Conservation (phyloP, 169 alveolate genomes). For the Eimeria nieschulzi region DNA sequence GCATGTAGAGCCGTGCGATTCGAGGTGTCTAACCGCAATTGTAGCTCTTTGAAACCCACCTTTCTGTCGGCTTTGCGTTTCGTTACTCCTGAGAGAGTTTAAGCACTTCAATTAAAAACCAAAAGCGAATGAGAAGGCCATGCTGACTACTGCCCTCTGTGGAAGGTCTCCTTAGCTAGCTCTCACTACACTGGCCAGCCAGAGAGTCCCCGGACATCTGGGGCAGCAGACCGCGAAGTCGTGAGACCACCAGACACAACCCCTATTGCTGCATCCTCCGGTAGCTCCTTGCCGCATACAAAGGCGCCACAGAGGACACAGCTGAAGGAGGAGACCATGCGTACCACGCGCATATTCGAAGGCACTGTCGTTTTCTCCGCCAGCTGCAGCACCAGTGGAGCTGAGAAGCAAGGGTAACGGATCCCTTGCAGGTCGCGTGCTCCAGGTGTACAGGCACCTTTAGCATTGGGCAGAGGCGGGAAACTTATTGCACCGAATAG, state of each 20-base stretch:
- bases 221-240: conserved; percentile 44
- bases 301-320: conserved; percentile 45
- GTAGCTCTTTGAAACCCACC: too few relatives aligned
- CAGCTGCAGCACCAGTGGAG: conserved; percentile 4
- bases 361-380: not conserved
- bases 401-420: conserved; percentile 10
- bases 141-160: too few relatives aligned
- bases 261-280: conserved; percentile 26
- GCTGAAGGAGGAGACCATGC: conserved; percentile 28
- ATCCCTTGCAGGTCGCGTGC: conserved; percentile 1
- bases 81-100: too few relatives aligned
- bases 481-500: conserved; percentile 18
- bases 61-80: too few relatives aligned
- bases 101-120: too few relatives aligned
- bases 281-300: conserved; percentile 39
- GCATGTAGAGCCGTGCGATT: too few relatives aligned
- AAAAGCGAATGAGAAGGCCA: too few relatives aligned
- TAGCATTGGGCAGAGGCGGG: conserved; percentile 50
- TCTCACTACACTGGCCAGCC: conserved; percentile 45
- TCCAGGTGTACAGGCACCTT: conserved; percentile 55
- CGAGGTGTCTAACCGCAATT: too few relatives aligned
- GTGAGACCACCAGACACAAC: conserved; percentile 31
- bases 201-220: conserved; percentile 8
- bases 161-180: too few relatives aligned
- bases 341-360: not conserved